Conservation (phyloP, 345 rosid genomes). For the Corchorus olitorius region DNA sequence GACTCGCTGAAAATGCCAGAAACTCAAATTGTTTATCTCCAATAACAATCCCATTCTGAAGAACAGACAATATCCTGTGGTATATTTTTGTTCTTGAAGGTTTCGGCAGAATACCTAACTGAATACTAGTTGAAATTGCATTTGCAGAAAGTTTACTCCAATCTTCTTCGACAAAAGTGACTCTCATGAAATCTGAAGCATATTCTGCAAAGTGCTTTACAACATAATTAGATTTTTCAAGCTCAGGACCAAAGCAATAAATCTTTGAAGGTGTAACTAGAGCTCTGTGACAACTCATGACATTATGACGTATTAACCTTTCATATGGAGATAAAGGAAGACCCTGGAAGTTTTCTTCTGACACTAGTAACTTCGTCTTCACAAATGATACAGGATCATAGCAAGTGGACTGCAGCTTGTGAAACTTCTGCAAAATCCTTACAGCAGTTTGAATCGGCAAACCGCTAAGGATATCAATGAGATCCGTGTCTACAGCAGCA, state of each 20-base stretch:
- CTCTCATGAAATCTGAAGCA: slow-evolving; percentile 84
- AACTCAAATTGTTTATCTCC: slow-evolving; percentile 78
- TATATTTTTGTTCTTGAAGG: slow-evolving; percentile 74
- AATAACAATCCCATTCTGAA: slow-evolving; percentile 69
- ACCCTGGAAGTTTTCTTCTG: slow-evolving; percentile 38
- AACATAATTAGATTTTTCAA: slow-evolving; percentile 81
- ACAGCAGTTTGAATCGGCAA: slow-evolving; percentile 49
- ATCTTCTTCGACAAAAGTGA: slow-evolving; percentile 94
- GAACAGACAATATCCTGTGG: slow-evolving; percentile 66
- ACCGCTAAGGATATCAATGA: slow-evolving; percentile 48
- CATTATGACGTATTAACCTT: slow-evolving; percentile 48
- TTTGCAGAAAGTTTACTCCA: slow-evolving; percentile 80
- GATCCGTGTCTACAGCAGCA: slow-evolving; percentile 44
- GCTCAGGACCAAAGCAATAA: slow-evolving; percentile 93
- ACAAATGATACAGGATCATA: slow-evolving; percentile 64
- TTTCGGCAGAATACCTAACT: slow-evolving; percentile 63
- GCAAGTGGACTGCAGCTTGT: slow-evolving; percentile 58
- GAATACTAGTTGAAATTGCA: slow-evolving; percentile 67
- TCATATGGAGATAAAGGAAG: slow-evolving; percentile 42
- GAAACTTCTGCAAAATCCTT: slow-evolving; percentile 66
- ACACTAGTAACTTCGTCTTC: slow-evolving; percentile 41
- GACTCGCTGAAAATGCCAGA: slow-evolving; percentile 96
- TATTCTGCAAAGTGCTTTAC: slow-evolving; percentile 72
- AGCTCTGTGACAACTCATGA: slow-evolving; percentile 84
- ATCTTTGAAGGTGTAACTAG: slow-evolving; percentile 79